phyloP scores from a whole-genome alignment of 192 early-diverging fungal species.

The Coemansia interrupta region DNA sequence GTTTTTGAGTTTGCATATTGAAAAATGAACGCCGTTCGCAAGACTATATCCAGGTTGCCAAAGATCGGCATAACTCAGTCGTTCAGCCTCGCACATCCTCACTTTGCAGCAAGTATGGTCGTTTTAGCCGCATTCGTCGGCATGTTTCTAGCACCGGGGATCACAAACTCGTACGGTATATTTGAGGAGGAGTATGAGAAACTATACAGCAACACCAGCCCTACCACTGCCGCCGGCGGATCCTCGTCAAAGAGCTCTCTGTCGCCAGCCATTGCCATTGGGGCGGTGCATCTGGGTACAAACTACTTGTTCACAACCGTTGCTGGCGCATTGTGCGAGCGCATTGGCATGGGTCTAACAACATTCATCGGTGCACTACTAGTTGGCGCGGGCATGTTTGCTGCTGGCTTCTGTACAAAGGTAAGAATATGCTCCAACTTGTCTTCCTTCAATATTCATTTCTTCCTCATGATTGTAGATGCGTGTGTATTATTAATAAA shows the following conservation, averaged over 20 bases:
- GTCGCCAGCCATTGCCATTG: conserved; percentile 45
- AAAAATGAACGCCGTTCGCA: conserved; percentile 12
- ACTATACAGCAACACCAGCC: conserved; percentile 28
- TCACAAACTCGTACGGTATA: conserved; percentile 51
- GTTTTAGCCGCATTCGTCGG: conserved; percentile 41
- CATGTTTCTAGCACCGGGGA: conserved; percentile 45
- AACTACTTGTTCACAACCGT: conserved; percentile 51
- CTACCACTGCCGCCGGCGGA: neutral
- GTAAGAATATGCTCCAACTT: conserved; percentile 3
- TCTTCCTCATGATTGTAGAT: neutral
- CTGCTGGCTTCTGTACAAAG: conserved; percentile 48
- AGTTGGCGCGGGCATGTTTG: conserved; percentile 30
- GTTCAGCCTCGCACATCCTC: conserved; percentile 37
- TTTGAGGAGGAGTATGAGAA: conserved; percentile 52
- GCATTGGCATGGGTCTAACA: conserved; percentile 48
- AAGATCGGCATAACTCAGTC: conserved; percentile 37
- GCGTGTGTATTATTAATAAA: neutral
- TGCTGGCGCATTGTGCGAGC: conserved; percentile 46
- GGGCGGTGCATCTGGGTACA: conserved; percentile 35
- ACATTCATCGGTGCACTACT: conserved; percentile 43
- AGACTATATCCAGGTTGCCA: conserved; percentile 21
- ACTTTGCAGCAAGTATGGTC: conserved; percentile 27
- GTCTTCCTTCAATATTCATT: neutral
- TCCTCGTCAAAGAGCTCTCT: conserved; percentile 9
- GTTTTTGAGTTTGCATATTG: neutral